Base-by-base conservation (phyloP, 75 land plant genomes). In the Selaginella tamariscina region DNA sequence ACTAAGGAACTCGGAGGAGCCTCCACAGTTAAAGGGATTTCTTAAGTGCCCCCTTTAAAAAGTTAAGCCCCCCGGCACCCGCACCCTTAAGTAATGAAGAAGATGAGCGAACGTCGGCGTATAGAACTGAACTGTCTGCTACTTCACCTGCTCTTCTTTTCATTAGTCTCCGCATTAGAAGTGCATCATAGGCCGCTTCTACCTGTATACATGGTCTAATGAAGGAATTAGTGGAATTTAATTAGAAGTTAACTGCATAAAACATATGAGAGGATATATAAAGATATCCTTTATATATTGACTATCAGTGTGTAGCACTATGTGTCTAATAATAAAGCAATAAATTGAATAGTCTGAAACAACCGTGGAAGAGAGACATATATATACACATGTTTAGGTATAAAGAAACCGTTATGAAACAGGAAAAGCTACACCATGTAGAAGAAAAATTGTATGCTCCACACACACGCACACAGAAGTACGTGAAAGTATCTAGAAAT, bases 161-260 rank as follows among this genome's bases (percentile, higher is more conserved):
- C 27, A 78, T 70, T 60, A 92, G 77, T 54, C 97, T 86, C 63
- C 82, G 84, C 97, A 92, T 88, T 33, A 92, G 82, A 73, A 92
- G 73, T 77, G 82, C 82, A 56, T 92, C 97, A 75, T 92, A 92
- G 65, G 97, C 97, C 69, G 97, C 87, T 75, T 92, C 97, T 23
- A 88, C 84, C 97, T 92, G 82, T 70, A 76, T 68, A 55, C 30
- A 24, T 1, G 27, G 29, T 27, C 20, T 31, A 65, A 20, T 60
- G 67, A 15, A 65, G 29, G 67, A 65, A 27, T 1, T n/a, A 24
- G 56, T 20, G 22, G 23, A 66, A 22, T 27, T 56, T 28, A 32
- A 20, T n/a, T 32, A 21, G 18, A 66, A 2, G 24, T n/a, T 27
- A 15, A 33, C 44, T 66, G 18, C 0, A 33, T 24, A 33, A 22